phyloP scores from a whole-genome alignment of 2,329 filamentous ascomycete genomes.

The Sporothrix globosa region DNA sequence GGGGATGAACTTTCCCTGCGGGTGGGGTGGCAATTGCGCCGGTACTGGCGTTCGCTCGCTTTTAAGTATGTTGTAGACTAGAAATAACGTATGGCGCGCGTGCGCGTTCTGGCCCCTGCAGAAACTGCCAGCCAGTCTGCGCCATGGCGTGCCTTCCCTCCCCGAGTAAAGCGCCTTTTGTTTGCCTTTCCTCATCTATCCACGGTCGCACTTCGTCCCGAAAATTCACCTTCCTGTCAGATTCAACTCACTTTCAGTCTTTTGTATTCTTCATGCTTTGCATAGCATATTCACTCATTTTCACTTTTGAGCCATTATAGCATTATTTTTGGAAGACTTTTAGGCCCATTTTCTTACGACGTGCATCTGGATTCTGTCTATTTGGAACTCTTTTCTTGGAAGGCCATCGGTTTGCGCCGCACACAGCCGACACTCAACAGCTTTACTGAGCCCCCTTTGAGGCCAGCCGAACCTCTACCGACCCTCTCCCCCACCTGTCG shows the following conservation, averaged over 20 bases:
- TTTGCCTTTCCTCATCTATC: neutral
- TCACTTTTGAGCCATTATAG: neutral
- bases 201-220: slow-evolving; percentile 9
- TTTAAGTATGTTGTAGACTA: neutral
- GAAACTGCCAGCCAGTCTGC: neutral
- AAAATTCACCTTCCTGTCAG: slow-evolving; percentile 10
- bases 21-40: slow-evolving; percentile 25
- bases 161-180: neutral
- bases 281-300: neutral
- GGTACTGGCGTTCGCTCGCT: neutral
- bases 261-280: slow-evolving; percentile 8
- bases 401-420: slow-evolving; percentile 1
- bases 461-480: neutral
- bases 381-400: neutral
- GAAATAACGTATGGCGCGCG: slow-evolving; percentile 29
- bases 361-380: neutral
- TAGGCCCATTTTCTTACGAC: slow-evolving; percentile 1
- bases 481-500: neutral
- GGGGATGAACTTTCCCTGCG: slow-evolving; percentile 18
- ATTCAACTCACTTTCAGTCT: slow-evolving; percentile 5
- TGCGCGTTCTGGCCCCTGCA: slow-evolving; percentile 27
- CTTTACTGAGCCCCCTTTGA: neutral
- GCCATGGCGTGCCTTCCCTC: slow-evolving; percentile 14
- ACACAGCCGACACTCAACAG: neutral
- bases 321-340: slow-evolving; percentile 2